Percentiles rank a stretch among this genome's conserved stretches.
phyloP scores from a whole-genome alignment of 2,329 filamentous ascomycete genomes.

The Dactylellina parvicollis region DNA sequence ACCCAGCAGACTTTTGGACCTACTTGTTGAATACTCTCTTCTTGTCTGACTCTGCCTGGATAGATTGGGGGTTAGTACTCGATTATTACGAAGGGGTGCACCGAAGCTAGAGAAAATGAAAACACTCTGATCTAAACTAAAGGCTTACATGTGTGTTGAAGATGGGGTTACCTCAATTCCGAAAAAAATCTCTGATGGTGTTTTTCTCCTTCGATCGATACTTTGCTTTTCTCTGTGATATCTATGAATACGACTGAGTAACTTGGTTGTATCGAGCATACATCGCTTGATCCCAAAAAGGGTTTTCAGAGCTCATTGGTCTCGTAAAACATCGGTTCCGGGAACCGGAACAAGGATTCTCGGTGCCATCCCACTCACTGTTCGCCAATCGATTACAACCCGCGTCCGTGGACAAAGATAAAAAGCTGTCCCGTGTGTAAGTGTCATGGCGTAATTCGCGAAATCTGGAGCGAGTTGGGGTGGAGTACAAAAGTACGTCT shows the following conservation, averaged over 20 bases:
- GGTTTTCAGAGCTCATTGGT: not conserved
- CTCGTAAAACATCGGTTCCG: not conserved
- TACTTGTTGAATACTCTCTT: too few species aligned
- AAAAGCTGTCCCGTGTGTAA: conserved; percentile 19
- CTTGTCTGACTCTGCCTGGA: too few species aligned
- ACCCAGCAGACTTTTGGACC: not conserved
- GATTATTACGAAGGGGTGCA: too few species aligned
- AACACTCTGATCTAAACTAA: too few species aligned
- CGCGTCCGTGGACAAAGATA: conserved; percentile 10
- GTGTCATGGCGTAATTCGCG: conserved; percentile 36
- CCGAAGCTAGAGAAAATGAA: too few species aligned
- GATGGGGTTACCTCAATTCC: conserved; percentile 44
- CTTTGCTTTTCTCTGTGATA: conserved; percentile 1
- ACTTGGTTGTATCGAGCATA: conserved; percentile 1
- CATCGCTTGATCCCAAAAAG: not conserved
- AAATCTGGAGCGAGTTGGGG: conserved; percentile 13
- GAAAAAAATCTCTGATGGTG: too few species aligned
- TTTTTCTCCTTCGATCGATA: too few species aligned
- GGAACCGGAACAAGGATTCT: conserved; percentile 2
- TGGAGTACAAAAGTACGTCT: conserved; percentile 3
- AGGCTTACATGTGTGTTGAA: conserved; percentile 42
- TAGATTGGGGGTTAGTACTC: too few species aligned
- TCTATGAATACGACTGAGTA: conserved; percentile 23
- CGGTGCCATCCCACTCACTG: not conserved
- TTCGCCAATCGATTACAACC: not conserved